Evolutionary conservation across 345 rosid species (phyloP), one percentile per base, ranked within the genome.

Genomic region (Heritiera fomes): DNA sequence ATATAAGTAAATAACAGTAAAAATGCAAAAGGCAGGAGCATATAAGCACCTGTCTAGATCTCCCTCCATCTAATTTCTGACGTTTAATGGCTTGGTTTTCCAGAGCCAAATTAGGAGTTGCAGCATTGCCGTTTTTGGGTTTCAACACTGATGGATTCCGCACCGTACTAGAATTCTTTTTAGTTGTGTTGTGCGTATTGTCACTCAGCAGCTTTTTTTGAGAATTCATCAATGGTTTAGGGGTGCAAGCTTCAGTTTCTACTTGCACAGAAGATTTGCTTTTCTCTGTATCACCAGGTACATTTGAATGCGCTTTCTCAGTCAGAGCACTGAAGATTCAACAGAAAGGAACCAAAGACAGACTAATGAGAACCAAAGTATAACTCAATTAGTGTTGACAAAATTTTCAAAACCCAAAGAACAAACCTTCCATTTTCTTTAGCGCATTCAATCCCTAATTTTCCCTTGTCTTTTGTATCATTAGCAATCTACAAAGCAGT

Each of bases 11-110:
- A 71, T 5, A 6, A 61, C 60, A 9, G 52, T 2, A 9, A 34
- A 34, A 6, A 23, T 55, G 14, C 34, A 17, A 28, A 47, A 8
- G 23, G 76, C 3, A 63, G 58, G 38, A 61, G 56, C 15, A 32
- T 17, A 32, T 12, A 32, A 61, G 59, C 78, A 94, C 99, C 96
- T 90, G 97, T 91, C 95, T 94, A 41, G 97, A 86, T 76, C 73
- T 87, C 74, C 99, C 99, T 68, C 87, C 98, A 3, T 94, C 99
- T 69, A 97, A 90, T 91, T 93, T 94, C 89, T 97, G 99, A 79
- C 93, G 86, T 84, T 97, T 97, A 75, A 97, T 88, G 30, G 99
- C 98, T 88, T 93, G 99, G 82, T 91, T 94, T 78, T 97, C 98
- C 78, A 90, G 95, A 79, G 84, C 91, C 74, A 97, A 82, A 81